Evolutionary conservation across 257 asterid species (phyloP), one percentile per base, ranked within the genome.

Genomic region (Nicotiana attenuata): DNA sequence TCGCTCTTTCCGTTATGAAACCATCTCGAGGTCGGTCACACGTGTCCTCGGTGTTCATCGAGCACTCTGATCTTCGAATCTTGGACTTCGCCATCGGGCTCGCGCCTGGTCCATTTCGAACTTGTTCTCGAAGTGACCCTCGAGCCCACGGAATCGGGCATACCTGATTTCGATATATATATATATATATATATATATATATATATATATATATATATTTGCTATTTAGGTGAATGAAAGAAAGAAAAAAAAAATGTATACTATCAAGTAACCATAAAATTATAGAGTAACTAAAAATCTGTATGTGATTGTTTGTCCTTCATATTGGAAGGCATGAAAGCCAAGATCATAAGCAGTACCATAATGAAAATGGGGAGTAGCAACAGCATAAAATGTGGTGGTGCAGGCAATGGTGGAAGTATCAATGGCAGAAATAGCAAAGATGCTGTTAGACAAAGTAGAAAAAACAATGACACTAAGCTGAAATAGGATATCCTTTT

Each of bases 391-490:
- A 81, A 81, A 13, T 77, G 69, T 7, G 87, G 87, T 2, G 87
- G 87, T 1, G 87, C 82, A 0, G 87, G 87, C 83, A 85, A 56
- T 20, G 87, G 87, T 31, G 87, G 87, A 24, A 85, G 85, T 57
- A 85, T 78, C 77, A 82, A 65, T 4, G 87, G 87, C 56, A 85
- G 76, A 28, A 85, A 76, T 26, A 82, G 76, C 85, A 85, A 57
- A 2, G 81, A 85, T 33, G 50, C 81, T 1, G 87, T 78, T 8
- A 85, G 75, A 81, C 87, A 85, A 20, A 82, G 3, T 19, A 82
- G 87, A 26, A 85, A 81, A 69, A 77, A 20, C 66, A 82, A 31
- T 17, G 87, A 85, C 24, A 60, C 85, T 35, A 78, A 77, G 17
- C 81, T 82, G 85, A 85, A 85, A 24, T 85, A 85, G 9, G 76